A percentile compares a stretch with the other conserved stretches of the same genome.
These are phyloP conservation scores for Pichia norvegensis DNA, from an alignment of 1,139 yeast genomes.

Conservation along the genomic window DNA sequence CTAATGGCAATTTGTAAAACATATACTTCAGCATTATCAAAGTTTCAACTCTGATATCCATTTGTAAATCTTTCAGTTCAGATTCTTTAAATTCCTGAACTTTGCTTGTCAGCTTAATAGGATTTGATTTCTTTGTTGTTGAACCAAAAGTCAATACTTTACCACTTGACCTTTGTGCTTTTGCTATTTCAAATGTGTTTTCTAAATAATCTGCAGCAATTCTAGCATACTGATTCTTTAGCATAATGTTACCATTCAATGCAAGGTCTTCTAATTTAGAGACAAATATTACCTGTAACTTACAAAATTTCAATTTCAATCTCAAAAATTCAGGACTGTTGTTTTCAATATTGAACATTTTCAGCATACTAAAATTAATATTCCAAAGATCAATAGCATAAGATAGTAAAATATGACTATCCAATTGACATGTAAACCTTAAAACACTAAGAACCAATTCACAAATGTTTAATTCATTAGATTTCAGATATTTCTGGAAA, in stretches of 20 bases:
- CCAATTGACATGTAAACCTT: constrained; percentile 22
- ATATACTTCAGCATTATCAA: constrained; percentile 51
- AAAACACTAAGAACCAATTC: constrained; percentile 24
- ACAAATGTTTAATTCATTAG: constrained; percentile 22
- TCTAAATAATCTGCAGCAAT: constrained; percentile 64
- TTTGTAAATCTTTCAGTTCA: constrained; percentile 48
- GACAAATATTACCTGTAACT: constrained; percentile 36
- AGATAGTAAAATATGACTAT: constrained; percentile 21
- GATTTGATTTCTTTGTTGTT: neutral
- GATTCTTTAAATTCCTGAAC: constrained; percentile 26
- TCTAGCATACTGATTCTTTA: constrained; percentile 56
- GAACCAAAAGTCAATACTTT: constrained; percentile 7
- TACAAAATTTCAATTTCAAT: constrained; percentile 44
- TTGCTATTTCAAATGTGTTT: constrained; percentile 35
- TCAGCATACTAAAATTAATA: constrained; percentile 19
- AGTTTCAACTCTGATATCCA: constrained; percentile 62
- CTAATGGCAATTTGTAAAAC: constrained; percentile 49
- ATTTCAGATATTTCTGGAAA: constrained; percentile 20
- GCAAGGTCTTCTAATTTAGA: constrained; percentile 33
- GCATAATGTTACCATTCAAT: constrained; percentile 46
- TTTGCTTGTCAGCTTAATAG: constrained; percentile 10
- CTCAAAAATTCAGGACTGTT: constrained; percentile 33
- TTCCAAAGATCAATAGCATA: constrained; percentile 21
- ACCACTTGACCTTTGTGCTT: neutral
- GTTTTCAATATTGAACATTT: constrained; percentile 25